Percentiles rank a stretch among this genome's conserved stretches.
Conservation (phyloP, 2,329 filamentous ascomycete genomes). For the Xylaria hypoxylon region DNA sequence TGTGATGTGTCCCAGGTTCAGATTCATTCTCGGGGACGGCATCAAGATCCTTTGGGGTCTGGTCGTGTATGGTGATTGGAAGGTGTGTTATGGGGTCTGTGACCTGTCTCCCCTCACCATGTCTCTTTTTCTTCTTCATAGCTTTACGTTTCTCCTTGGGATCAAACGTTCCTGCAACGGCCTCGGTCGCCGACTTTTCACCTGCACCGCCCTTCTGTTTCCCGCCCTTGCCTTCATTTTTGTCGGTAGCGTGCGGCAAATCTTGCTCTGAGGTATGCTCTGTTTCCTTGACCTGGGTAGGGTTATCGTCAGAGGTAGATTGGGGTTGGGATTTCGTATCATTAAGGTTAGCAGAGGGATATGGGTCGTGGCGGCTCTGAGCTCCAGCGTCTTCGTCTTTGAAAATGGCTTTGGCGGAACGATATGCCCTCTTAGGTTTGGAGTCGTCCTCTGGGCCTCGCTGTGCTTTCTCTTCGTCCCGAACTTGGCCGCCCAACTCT, state of each 20-base stretch:
- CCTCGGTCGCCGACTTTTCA: conserved; percentile 52
- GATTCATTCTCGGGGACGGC: conserved; percentile 53
- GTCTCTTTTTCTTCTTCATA: conserved; percentile 59
- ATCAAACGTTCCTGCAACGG: conserved; percentile 54
- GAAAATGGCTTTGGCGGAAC: conserved; percentile 54
- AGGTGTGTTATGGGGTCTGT: conserved; percentile 80
- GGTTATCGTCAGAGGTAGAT: conserved; percentile 37
- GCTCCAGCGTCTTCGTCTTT: conserved; percentile 49
- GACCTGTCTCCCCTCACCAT: conserved; percentile 68
- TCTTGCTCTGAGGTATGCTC: conserved; percentile 31
- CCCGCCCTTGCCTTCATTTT: conserved; percentile 16
- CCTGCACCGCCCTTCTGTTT: conserved; percentile 29
- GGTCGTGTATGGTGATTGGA: conserved; percentile 75
- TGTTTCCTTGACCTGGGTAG: conserved; percentile 33
- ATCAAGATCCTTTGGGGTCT: conserved; percentile 70
- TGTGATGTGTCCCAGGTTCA: conserved; percentile 52
- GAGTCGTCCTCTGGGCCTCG: conserved; percentile 52
- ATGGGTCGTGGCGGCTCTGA: conserved; percentile 51
- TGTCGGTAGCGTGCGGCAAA: conserved; percentile 14
- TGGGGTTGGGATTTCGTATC: conserved; percentile 39
- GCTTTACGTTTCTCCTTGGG: conserved; percentile 62
- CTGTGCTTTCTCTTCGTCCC: conserved; percentile 51
- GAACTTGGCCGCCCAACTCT: conserved; percentile 56
- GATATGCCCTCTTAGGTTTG: conserved; percentile 51
- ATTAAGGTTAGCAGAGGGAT: conserved; percentile 53